These are phyloP conservation scores for Isabelozyma pseudorhagii DNA, from an alignment of 805 yeast species.

Conservation along the genomic window DNA sequence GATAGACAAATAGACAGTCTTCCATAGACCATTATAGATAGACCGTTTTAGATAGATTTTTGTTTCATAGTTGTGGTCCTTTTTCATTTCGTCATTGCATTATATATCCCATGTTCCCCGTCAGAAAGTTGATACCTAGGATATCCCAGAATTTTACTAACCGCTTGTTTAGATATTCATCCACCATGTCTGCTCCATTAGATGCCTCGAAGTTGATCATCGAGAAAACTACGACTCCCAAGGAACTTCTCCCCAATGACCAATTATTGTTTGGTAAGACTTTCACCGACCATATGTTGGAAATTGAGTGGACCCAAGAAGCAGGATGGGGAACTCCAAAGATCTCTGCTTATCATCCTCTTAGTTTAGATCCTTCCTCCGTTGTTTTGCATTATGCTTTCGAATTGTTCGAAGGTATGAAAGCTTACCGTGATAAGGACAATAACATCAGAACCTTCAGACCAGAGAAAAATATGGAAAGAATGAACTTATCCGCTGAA, in stretches of 20 bases:
- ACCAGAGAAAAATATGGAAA: conserved; percentile 85
- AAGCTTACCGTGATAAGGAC: conserved; percentile 71
- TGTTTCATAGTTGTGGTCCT: no score
- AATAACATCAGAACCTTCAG: conserved; percentile 80
- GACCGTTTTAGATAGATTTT: background rate
- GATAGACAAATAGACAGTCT: background rate
- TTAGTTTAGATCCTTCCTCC: conserved; percentile 80
- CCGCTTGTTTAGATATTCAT: background rate
- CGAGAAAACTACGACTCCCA: conserved; percentile 35
- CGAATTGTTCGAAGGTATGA: conserved; percentile 93
- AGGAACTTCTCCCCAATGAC: conserved; percentile 33
- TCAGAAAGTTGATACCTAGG: background rate
- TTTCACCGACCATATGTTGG: conserved; percentile 88
- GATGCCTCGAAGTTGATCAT: conserved; percentile 38
- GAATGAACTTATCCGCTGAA: conserved; percentile 86
- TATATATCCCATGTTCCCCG: background rate
- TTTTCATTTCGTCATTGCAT: background rate
- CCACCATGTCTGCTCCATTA: conserved; percentile 19
- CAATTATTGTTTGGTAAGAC: conserved; percentile 41
- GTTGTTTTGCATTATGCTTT: conserved; percentile 94
- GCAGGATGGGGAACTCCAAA: conserved; percentile 88
- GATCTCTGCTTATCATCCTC: conserved; percentile 79
- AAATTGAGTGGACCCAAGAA: conserved; percentile 74
- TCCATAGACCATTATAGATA: background rate
- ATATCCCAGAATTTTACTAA: background rate